Conservation (phyloP, 2,329 filamentous ascomycete species). For the Colletotrichum eremochloae region DNA sequence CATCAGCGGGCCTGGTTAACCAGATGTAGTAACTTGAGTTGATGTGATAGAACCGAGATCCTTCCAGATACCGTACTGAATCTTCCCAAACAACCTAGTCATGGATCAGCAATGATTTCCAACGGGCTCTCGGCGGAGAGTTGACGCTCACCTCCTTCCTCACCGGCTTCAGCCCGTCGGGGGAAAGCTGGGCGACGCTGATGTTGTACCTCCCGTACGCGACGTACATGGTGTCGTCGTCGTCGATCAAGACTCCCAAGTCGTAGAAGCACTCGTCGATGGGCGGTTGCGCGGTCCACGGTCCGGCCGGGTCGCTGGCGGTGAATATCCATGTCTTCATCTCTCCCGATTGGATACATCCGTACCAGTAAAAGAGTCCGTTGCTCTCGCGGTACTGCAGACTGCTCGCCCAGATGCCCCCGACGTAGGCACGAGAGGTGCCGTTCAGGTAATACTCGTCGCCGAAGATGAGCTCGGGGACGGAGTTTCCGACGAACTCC, state of each 20-base stretch:
- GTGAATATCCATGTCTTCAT: constrained; percentile 43
- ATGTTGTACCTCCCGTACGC: constrained; percentile 55
- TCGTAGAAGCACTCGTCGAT: constrained; percentile 43
- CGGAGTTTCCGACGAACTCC: constrained; percentile 53
- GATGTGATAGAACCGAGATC: constrained; percentile 66
- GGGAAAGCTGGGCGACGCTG: constrained; percentile 31
- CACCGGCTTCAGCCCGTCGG: constrained; percentile 25
- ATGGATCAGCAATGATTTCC: not conserved
- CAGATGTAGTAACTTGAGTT: constrained; percentile 67
- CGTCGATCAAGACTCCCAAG: constrained; percentile 52
- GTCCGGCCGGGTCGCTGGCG: constrained; percentile 26
- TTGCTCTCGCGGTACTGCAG: constrained; percentile 48
- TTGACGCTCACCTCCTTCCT: constrained; percentile 6
- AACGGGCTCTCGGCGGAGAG: not conserved
- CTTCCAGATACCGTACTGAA: constrained; percentile 55
- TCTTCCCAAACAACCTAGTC: constrained; percentile 28
- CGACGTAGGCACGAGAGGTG: constrained; percentile 60
- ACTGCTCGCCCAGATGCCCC: constrained; percentile 67
- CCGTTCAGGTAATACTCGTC: constrained; percentile 59
- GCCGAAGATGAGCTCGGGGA: constrained; percentile 57
- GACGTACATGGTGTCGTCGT: constrained; percentile 56
- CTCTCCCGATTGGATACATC: constrained; percentile 38
- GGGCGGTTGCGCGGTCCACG: constrained; percentile 30
- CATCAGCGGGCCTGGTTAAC: constrained; percentile 57
- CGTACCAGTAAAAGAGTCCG: constrained; percentile 43